phyloP scores from a whole-genome alignment of 2,329 filamentous ascomycete species.

The Fusarium sublunatum region DNA sequence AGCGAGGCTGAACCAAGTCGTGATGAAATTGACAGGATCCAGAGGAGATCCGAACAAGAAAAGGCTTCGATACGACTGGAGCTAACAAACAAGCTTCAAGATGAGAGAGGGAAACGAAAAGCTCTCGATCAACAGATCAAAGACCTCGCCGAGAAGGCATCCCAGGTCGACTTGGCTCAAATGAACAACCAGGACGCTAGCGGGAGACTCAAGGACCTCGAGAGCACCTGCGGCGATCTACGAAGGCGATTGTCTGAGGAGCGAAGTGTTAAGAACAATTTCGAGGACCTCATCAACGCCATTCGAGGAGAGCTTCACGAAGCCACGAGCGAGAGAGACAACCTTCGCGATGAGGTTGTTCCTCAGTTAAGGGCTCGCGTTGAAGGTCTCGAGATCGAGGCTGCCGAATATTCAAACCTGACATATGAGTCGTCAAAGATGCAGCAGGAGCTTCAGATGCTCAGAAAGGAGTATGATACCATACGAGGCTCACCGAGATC shows the following conservation, averaged over 20 bases:
- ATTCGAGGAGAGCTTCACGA: conserved; percentile 85
- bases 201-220: conserved; percentile 79
- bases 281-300: conserved; percentile 89
- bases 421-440: conserved; percentile 85
- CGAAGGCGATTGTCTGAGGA: conserved; percentile 86
- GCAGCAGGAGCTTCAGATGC: conserved; percentile 82
- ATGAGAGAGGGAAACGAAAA: conserved; percentile 81
- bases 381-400: conserved; percentile 81
- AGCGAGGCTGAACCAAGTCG: conserved; percentile 72
- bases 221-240: conserved; percentile 82
- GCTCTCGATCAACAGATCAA: conserved; percentile 86
- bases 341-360: conserved; percentile 87
- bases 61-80: conserved; percentile 88
- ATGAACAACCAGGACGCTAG: conserved; percentile 67
- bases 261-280: conserved; percentile 87
- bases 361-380: conserved; percentile 81
- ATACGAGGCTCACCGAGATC: conserved; percentile 58
- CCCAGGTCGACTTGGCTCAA: conserved; percentile 67
- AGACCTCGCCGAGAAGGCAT: conserved; percentile 81
- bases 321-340: conserved; percentile 88
- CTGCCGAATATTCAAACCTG: conserved; percentile 76
- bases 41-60: conserved; percentile 88
- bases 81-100: conserved; percentile 85
- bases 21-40: conserved; percentile 83
- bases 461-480: conserved; percentile 75